phyloP scores from a whole-genome alignment of 148 eudicot species.

The Arctostaphylos glauca region DNA sequence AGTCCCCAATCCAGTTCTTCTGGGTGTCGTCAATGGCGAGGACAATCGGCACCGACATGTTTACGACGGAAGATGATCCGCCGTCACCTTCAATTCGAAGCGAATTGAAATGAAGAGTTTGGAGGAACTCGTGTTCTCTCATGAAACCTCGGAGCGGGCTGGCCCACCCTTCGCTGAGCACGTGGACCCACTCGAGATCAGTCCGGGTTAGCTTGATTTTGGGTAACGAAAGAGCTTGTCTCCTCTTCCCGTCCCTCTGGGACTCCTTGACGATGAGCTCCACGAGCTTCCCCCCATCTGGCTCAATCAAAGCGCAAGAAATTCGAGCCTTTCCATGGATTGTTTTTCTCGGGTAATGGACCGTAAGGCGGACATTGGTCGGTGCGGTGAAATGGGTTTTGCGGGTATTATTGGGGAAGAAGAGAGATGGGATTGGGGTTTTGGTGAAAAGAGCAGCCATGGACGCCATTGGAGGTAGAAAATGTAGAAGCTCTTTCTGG shows the following conservation, averaged over 20 bases:
- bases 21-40: constrained; percentile 60
- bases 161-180: constrained; percentile 96
- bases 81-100: constrained; percentile 60
- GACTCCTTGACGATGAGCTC: constrained; percentile 46
- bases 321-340: constrained; percentile 23
- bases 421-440: constrained; percentile 27
- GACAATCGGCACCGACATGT: constrained; percentile 97
- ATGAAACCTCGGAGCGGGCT: constrained; percentile 88
- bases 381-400: constrained; percentile 22
- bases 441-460: constrained; percentile 45
- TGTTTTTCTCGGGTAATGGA: not conserved
- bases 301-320: constrained; percentile 53
- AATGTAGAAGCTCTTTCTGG: not conserved
- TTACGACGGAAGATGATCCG: constrained; percentile 37
- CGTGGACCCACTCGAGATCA: constrained; percentile 89
- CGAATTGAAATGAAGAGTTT: constrained; percentile 98
- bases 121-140: constrained; percentile 96
- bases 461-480: constrained; percentile 49
- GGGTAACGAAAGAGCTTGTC: constrained; percentile 38
- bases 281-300: constrained; percentile 81
- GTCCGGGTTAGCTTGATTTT: constrained; percentile 48
- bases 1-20: constrained; percentile 50
- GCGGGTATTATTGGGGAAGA: constrained; percentile 17
- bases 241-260: constrained; percentile 25
- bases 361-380: not conserved